Evolutionary conservation across 202 grass and related monocot species (phyloP).

Genomic region (Setaria italica): DNA sequence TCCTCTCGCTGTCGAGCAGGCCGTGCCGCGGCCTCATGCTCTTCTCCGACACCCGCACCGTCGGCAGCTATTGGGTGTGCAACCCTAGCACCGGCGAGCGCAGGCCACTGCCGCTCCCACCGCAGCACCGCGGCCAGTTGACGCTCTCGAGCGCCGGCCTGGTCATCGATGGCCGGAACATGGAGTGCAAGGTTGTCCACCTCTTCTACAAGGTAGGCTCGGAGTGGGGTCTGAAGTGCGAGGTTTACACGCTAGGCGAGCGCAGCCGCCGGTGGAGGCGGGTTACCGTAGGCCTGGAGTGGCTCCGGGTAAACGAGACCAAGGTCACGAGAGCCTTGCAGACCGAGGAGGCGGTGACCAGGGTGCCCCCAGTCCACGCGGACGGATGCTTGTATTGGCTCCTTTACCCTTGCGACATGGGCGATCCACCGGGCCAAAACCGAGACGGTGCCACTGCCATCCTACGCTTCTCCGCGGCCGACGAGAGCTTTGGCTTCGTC

Average conservation of each 20-base stretch:
- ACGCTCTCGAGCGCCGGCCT: not conserved
- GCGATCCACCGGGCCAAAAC: too few relatives aligned
- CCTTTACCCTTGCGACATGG: not conserved
- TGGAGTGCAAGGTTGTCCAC: constrained; percentile 27
- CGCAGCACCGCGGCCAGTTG: not conserved
- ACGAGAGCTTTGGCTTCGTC: not conserved
- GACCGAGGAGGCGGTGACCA: not conserved
- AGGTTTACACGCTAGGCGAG: constrained; percentile 10
- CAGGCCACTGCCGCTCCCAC: constrained; percentile 8
- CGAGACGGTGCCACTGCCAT: not conserved
- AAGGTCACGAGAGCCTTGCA: not conserved
- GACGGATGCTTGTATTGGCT: constrained; percentile 30
- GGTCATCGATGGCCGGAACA: not conserved
- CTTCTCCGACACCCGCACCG: constrained; percentile 10
- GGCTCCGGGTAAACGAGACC: too few relatives aligned
- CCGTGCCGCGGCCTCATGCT: constrained; percentile 21
- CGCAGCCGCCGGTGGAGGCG: not conserved
- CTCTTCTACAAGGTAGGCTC: not conserved
- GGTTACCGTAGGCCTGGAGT: not conserved
- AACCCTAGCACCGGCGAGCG: constrained; percentile 42
- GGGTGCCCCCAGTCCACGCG: constrained; percentile 16
- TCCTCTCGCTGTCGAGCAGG: constrained; percentile 15
- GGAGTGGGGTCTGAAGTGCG: accelerated
- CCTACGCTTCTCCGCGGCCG: constrained; percentile 14
- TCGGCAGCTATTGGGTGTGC: not conserved